Conservation (phyloP, 1,284 basidiomycete species). For the Bondarzewia mesenterica region DNA sequence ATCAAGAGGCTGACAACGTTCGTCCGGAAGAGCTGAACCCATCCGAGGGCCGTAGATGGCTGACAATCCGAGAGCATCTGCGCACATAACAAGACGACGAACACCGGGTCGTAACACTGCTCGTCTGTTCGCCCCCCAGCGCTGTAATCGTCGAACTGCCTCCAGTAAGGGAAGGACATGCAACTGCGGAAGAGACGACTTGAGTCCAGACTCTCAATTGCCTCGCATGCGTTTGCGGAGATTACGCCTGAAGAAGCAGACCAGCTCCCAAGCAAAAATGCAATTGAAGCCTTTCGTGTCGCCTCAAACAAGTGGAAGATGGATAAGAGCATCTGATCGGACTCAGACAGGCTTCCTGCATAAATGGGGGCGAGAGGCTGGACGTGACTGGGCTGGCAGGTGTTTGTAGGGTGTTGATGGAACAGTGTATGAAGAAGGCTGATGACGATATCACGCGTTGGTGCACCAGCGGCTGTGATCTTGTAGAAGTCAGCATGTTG, state of each 20-base stretch:
- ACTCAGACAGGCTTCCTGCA: conserved; percentile 52
- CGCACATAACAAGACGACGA: conserved; percentile 63
- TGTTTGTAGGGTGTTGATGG: conserved; percentile 65
- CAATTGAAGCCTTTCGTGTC: conserved; percentile 59
- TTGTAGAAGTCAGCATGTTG: conserved; percentile 53
- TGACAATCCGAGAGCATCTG: conserved; percentile 52
- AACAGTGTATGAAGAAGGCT: conserved; percentile 61
- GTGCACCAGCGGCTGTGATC: conserved; percentile 7
- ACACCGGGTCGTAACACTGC: conserved; percentile 75
- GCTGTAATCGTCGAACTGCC: conserved; percentile 22
- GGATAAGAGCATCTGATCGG: conserved; percentile 63
- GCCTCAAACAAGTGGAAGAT: conserved; percentile 77
- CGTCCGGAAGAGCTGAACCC: conserved; percentile 82
- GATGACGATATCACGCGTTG: conserved; percentile 38
- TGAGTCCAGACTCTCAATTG: conserved; percentile 66
- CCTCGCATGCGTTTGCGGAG: conserved; percentile 48
- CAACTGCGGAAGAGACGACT: conserved; percentile 65
- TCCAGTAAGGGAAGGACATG: conserved; percentile 61
- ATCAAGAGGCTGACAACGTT: conserved; percentile 75
- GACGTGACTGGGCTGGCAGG: conserved; percentile 77
- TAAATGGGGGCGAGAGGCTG: conserved; percentile 73
- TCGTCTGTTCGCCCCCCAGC: conserved; percentile 25
- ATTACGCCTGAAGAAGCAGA: conserved; percentile 32
- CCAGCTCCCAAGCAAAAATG: conserved; percentile 57
- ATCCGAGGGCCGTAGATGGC: conserved; percentile 57